A percentile compares a stretch with the other conserved stretches of the same genome.
These are phyloP conservation scores for Fusarium keratoplasticum DNA, from an alignment of 2,329 filamentous ascomycete species.

Conservation along the genomic window DNA sequence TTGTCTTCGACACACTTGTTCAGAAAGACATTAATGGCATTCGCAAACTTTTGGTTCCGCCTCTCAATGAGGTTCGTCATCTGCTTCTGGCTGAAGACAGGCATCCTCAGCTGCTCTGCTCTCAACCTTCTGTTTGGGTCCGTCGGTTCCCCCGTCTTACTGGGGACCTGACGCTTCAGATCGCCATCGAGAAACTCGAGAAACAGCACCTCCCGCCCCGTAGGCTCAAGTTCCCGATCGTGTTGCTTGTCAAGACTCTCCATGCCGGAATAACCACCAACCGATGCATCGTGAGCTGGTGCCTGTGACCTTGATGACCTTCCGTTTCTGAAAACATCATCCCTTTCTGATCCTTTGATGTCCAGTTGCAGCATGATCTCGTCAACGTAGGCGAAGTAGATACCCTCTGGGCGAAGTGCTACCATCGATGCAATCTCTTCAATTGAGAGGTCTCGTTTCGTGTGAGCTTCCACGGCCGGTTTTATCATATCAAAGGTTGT, in stretches of 20 bases:
- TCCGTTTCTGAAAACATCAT: slow-evolving; percentile 69
- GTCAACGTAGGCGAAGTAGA: slow-evolving; percentile 89
- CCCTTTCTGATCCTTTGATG: slow-evolving; percentile 73
- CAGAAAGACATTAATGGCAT: slow-evolving; percentile 81
- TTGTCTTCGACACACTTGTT: slow-evolving; percentile 75
- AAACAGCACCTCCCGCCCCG: slow-evolving; percentile 76
- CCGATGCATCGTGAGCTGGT: slow-evolving; percentile 65
- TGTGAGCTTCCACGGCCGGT: slow-evolving; percentile 85
- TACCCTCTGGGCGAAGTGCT: slow-evolving; percentile 78
- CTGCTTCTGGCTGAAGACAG: slow-evolving; percentile 91
- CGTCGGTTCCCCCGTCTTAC: slow-evolving; percentile 77
- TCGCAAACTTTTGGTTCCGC: slow-evolving; percentile 84
- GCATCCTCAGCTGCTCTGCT: slow-evolving; percentile 88
- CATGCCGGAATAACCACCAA: slow-evolving; percentile 65
- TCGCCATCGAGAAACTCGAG: slow-evolving; percentile 96
- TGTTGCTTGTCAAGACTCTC: slow-evolving; percentile 53
- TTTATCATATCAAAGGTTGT: slow-evolving; percentile 94
- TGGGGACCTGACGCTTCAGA: slow-evolving; percentile 80
- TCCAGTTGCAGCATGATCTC: slow-evolving; percentile 86
- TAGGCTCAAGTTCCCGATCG: slow-evolving; percentile 31
- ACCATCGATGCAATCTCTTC: slow-evolving; percentile 88
- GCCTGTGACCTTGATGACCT: slow-evolving; percentile 62
- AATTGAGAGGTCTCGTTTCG: slow-evolving; percentile 74
- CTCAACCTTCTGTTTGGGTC: slow-evolving; percentile 75
- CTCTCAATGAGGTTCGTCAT: slow-evolving; percentile 91